These are phyloP conservation scores for Talaromyces atroroseus DNA, from an alignment of 2,329 filamentous ascomycete species.

Conservation along the genomic window DNA sequence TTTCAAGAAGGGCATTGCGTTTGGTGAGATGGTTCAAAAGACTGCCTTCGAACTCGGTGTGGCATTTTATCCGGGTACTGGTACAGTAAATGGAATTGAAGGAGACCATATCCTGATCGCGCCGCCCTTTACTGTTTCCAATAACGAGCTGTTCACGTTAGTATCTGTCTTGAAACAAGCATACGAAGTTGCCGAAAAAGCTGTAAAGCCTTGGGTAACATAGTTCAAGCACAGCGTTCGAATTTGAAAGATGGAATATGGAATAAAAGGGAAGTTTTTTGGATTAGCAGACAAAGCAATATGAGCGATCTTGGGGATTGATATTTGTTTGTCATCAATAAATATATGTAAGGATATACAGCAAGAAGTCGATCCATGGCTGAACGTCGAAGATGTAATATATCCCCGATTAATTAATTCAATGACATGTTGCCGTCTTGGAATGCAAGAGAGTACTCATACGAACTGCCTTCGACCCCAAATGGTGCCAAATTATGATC, in stretches of 20 bases:
- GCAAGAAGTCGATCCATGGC: no score
- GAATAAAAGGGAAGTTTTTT: no score
- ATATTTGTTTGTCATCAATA: no score
- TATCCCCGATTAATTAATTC: no score
- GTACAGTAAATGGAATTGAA: conserved; percentile 51
- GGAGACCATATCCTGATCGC: conserved; percentile 47
- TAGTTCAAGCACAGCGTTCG: no score
- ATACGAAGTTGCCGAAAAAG: neutral
- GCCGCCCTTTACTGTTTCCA: neutral
- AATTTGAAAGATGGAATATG: no score
- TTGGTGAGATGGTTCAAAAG: neutral
- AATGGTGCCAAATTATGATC: neutral
- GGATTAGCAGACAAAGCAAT: no score
- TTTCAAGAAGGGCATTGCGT: neutral
- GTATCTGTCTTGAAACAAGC: neutral
- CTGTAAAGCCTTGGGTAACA: neutral
- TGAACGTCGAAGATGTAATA: no score
- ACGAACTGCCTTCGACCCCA: neutral
- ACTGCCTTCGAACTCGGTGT: conserved; percentile 24
- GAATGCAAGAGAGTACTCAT: neutral
- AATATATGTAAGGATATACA: no score
- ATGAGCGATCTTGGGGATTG: no score
- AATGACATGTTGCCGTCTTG: neutral
- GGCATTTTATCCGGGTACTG: conserved; percentile 59
- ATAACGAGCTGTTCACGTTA: neutral